phyloP scores from a whole-genome alignment of 345 rosid genomes.

The Pistacia atlantica region DNA sequence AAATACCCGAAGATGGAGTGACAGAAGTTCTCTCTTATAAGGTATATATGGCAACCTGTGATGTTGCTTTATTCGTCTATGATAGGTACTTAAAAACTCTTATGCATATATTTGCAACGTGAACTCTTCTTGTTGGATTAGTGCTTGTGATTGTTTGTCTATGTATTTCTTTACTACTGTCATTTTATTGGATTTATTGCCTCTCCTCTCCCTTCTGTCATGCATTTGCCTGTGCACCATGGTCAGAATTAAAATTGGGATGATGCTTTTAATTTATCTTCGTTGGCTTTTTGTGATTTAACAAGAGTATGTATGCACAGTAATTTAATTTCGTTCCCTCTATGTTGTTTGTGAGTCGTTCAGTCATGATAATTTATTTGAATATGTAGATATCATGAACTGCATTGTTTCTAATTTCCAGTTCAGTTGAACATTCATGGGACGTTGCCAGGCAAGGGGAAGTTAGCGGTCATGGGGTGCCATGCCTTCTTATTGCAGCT shows the following conservation, averaged over 20 bases:
- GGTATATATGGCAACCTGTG: slow-evolving; percentile 63
- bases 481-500: slow-evolving; percentile 76
- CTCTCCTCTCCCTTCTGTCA: not conserved
- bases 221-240: not conserved
- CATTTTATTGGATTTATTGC: not conserved
- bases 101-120: slow-evolving; percentile 11
- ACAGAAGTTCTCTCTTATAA: slow-evolving; percentile 46
- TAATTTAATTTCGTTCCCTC: not conserved
- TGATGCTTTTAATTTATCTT: not conserved
- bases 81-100: slow-evolving; percentile 52
- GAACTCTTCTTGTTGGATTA: not conserved
- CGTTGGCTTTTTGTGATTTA: not conserved
- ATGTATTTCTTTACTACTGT: not conserved
- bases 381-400: slow-evolving; percentile 10
- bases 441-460: slow-evolving; percentile 74
- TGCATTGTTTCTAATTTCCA: slow-evolving; percentile 34
- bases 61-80: slow-evolving; percentile 70
- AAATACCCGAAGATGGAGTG: slow-evolving; percentile 72
- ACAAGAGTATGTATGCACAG: not conserved
- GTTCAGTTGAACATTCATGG: slow-evolving; percentile 80
- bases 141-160: not conserved
- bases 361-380: not conserved
- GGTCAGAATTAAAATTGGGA: not conserved
- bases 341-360: not conserved
- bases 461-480: slow-evolving; percentile 60